These are phyloP conservation scores for Calocybe cyanea DNA, from an alignment of 768 basidiomycete genomes.

Conservation along the genomic window DNA sequence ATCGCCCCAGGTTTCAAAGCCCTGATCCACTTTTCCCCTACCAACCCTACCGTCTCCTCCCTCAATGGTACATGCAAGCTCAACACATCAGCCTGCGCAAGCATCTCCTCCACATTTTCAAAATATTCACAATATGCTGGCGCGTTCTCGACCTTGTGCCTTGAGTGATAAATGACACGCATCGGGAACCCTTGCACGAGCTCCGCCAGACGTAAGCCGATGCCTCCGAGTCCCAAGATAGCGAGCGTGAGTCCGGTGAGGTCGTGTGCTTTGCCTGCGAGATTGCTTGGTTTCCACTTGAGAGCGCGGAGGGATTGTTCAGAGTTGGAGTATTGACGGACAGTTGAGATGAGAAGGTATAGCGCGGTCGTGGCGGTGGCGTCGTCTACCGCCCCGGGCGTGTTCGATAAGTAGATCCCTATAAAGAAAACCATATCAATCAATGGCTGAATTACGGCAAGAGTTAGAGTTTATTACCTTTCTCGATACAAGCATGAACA, in stretches of 20 bases:
- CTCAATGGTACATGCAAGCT: conserved; percentile 84
- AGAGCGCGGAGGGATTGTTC: conserved; percentile 56
- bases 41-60: conserved; percentile 65
- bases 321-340: conserved; percentile 67
- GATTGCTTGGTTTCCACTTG: conserved; percentile 57
- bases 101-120: conserved; percentile 55
- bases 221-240: conserved; percentile 75
- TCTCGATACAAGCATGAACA: conserved; percentile 64
- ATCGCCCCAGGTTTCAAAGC: conserved; percentile 73
- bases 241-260: conserved; percentile 66
- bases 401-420: conserved; percentile 84
- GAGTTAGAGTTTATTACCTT: too few relatives aligned
- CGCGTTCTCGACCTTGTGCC: conserved; percentile 51
- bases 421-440: neutral
- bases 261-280: conserved; percentile 52
- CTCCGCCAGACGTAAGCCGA: conserved; percentile 66
- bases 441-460: too few relatives aligned
- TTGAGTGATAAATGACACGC: conserved; percentile 81
- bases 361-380: conserved; percentile 88
- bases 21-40: conserved; percentile 74
- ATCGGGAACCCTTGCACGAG: conserved; percentile 81
- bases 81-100: conserved; percentile 73
- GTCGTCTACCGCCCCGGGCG: conserved; percentile 86
- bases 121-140: conserved; percentile 80
- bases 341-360: conserved; percentile 74